Base-by-base conservation (phyloP, 140 eudicot genomes). In the Oenanthe javanica region DNA sequence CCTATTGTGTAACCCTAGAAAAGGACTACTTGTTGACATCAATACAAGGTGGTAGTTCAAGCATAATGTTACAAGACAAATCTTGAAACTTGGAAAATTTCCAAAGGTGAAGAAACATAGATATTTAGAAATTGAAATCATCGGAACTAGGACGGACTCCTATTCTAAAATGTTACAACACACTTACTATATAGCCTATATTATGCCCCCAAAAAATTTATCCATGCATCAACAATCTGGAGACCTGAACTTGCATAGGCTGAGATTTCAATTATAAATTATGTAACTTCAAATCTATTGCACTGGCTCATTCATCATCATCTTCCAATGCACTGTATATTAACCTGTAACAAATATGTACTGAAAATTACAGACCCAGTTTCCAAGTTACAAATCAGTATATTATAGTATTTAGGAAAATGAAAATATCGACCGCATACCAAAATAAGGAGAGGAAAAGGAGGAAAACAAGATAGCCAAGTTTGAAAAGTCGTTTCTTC, bases 401-500 rank as follows among this genome's bases (percentile, higher is more conserved):
- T 25, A 40, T 14, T 64, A 14, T 63, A 21, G 13, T 36, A 51
- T 67, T 49, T 23, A 67, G 10, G 47, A 38, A 40, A 51, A 47
- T 69, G 55, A 57, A 15, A 23, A 46, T 5, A 19, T 47, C 57
- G 38, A 12, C 43, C 23, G 73, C 55, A 78, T 86, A 94, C 98
- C 98, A 94, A 86, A 94, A 94, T 79, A 94, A 84, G 75, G 97
- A 88, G 87, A 91, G 77, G 85, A 88, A 88, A 77, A 94, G 84
- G 79, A 90, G 89, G 76, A 83, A 79, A 25, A 90, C 46, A 27
- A 91, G 87, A 67, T 94, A 89, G 52, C 92, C 97, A 27, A 91
- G 90, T 87, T 93, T 93, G 86, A 91, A 81, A 77, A 93, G 87
- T 70, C 97, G 84, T 69, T 86, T 87, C 84, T 87, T 87, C 87